Percentiles rank a stretch among this genome's conserved stretches.
Evolutionary conservation across 2,329 filamentous ascomycete species (phyloP).

Genomic region (Akanthomyces uredinophilus): DNA sequence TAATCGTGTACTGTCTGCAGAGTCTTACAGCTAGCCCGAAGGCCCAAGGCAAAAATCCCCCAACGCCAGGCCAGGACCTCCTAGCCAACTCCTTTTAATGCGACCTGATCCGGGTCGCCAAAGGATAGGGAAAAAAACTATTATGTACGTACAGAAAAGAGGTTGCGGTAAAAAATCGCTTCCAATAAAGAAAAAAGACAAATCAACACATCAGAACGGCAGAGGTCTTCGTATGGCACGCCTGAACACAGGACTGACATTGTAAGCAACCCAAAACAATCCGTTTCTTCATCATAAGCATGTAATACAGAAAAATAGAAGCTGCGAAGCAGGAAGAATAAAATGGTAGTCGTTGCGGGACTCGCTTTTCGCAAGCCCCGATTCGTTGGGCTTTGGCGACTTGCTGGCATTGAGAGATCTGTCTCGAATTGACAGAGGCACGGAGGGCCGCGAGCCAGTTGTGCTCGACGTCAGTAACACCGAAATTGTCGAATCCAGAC

Average conservation of each 20-base stretch:
- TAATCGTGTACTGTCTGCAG: neutral
- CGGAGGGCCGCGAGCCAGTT: no score
- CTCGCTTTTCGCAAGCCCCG: no score
- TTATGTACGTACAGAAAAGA: neutral
- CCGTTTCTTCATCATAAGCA: constrained; percentile 1
- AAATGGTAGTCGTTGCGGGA: neutral
- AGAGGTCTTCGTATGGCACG: no score
- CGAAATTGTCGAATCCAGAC: no score
- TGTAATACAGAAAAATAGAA: constrained; percentile 2
- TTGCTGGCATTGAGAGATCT: no score
- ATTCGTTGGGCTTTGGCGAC: no score
- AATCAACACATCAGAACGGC: neutral
- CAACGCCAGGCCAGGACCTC: constrained; percentile 7
- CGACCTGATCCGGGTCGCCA: neutral
- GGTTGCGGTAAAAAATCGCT: neutral
- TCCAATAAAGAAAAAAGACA: neutral
- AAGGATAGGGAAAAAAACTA: neutral
- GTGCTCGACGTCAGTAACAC: no score
- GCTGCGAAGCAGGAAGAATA: neutral
- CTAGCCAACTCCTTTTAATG: constrained; percentile 13
- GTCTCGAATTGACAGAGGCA: no score
- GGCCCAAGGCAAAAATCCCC: neutral
- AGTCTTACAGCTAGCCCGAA: neutral
- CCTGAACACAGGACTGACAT: neutral
- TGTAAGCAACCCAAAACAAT: neutral